A percentile compares a stretch with the other conserved stretches of the same genome.
Conservation (phyloP, 192 early-diverging fungal species). For the Coemansia sp. region DNA sequence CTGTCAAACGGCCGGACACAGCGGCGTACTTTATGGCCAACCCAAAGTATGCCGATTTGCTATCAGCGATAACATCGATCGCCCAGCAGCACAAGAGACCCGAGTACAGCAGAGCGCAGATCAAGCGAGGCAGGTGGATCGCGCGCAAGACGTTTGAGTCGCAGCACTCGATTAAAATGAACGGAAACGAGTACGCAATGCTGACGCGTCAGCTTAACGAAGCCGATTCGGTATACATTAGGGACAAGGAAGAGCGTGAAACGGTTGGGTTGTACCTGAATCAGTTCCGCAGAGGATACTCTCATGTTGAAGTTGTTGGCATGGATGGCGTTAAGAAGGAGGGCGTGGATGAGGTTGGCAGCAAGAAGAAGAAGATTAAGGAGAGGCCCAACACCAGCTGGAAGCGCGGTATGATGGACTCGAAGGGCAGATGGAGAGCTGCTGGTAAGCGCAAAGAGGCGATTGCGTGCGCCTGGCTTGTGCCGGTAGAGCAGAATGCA, state of each 20-base stretch:
- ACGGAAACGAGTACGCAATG: constrained; percentile 21
- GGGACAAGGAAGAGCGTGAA: not conserved
- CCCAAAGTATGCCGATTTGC: constrained; percentile 70
- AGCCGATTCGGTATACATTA: constrained; percentile 9
- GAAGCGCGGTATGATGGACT: constrained; percentile 56
- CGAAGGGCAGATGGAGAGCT: constrained; percentile 70
- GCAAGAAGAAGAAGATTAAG: constrained; percentile 33
- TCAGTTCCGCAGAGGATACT: constrained; percentile 27
- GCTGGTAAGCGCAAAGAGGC: constrained; percentile 81
- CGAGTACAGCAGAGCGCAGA: constrained; percentile 3
- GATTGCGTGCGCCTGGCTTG: constrained; percentile 69
- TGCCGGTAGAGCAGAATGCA: constrained; percentile 29
- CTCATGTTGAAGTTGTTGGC: constrained; percentile 17
- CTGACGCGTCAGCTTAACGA: constrained; percentile 18
- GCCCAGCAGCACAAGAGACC: constrained; percentile 18
- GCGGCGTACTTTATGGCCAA: constrained; percentile 89
- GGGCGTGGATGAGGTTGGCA: constrained; percentile 11
- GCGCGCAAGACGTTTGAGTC: constrained; percentile 9
- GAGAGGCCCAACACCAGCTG: constrained; percentile 23
- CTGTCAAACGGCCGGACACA: constrained; percentile 57
- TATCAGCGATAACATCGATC: constrained; percentile 63
- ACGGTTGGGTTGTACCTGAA: constrained; percentile 19
- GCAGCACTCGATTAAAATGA: constrained; percentile 23
- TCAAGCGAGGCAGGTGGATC: constrained; percentile 14
- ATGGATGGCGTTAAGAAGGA: constrained; percentile 1